A percentile compares a stretch with the other conserved stretches of the same genome.
Evolutionary conservation across 441 rosid species (phyloP).

Genomic region (Euphorbia corollata): DNA sequence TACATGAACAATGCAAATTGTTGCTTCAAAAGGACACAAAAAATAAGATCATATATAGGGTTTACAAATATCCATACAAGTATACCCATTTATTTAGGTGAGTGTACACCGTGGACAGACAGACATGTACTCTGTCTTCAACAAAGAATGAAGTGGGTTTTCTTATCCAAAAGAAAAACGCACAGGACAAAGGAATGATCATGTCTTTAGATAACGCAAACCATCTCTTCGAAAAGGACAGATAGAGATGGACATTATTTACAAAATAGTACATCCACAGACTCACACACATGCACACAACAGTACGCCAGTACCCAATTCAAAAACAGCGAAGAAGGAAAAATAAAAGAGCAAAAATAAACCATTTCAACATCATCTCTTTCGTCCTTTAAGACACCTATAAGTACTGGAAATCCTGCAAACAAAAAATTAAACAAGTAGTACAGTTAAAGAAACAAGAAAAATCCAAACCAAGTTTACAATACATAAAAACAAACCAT

Average conservation of each 20-base stretch:
- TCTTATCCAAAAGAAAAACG: background rate
- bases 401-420: constrained; percentile 88
- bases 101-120: background rate
- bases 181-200: background rate
- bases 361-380: constrained; percentile 94
- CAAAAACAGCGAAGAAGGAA: constrained; percentile 5
- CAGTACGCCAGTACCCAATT: background rate
- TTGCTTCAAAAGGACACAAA: background rate
- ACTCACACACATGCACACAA: background rate
- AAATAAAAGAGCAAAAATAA: constrained; percentile 11
- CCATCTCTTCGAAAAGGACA: background rate
- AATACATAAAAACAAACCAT: constrained; percentile 17
- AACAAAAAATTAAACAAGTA: constrained; percentile 6
- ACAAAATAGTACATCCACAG: background rate
- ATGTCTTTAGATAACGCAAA: background rate
- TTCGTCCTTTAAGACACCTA: constrained; percentile 79
- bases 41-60: background rate
- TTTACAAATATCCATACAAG: background rate
- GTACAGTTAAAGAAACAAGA: constrained; percentile 12
- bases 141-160: background rate
- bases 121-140: constrained; percentile 14
- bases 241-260: background rate
- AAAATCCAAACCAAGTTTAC: background rate
- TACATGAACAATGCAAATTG: background rate
- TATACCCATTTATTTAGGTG: background rate